Evolutionary conservation across 2,329 filamentous ascomycete species (phyloP), one percentile per base, ranked within the genome.

Genomic region (Fragosphaeria purpurea): DNA sequence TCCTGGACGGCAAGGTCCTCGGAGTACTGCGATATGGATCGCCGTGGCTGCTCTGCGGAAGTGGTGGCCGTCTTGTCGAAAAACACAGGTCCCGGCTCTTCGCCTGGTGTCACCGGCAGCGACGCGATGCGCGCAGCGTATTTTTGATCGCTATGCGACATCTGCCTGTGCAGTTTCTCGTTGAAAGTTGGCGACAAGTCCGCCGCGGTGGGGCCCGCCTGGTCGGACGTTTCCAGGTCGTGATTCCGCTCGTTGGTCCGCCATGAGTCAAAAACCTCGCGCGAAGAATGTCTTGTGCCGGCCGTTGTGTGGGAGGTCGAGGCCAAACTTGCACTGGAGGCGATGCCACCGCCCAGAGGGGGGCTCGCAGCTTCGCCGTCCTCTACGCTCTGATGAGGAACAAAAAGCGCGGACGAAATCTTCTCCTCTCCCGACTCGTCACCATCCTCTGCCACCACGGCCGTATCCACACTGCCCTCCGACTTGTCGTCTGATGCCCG

Each of bases 321-420:
- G 38, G 42, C 47, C 11, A 44, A n/a, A 5, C n/a, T 45, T 5
- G 55, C 40, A 0, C 50, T 7, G 33, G 22, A 22, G 22, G 22
- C 22, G 22, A 22, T 22, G 22, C 22, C 22, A 22, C 33, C 47
- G 13, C 48, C 45, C 6, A 44, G 37, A 7, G 48, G 50, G 2
- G 53, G 43, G n/a, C 40, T 61, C 31, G 62, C 54, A 48, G 66
- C 59, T 55, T 67, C 63, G 47, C 68, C 63, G 46, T 74, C 72
- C 41, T 74, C 72, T 41, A 73, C 65, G 43, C 74, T 75, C 59
- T 87, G 82, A 69, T 91, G 87, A 41, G 87, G 87, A 45, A 89
- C 74, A 63, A 93, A 93, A 41, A 89, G 75, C 31, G 87, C 87
- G 35, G 86, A 91, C n/a, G 85, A 88, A 55, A 93, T 89, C 65